Evolutionary conservation across 371 early-diverging fungal species (phyloP).

Genomic region (Circinella minor): DNA sequence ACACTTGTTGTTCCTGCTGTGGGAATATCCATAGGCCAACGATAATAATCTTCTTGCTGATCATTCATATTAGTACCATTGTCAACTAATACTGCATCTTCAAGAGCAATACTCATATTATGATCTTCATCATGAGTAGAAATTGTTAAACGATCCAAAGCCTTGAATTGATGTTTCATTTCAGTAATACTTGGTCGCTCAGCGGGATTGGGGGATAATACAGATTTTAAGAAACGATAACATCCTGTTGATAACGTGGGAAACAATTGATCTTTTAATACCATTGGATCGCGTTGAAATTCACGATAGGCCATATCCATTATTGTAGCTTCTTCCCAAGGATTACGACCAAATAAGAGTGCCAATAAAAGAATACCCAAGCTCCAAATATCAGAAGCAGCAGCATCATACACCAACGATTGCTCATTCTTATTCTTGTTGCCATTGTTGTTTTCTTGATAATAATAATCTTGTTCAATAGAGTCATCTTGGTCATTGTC

Average conservation of each 20-base stretch:
- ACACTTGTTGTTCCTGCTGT: constrained; percentile 1
- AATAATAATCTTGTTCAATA: constrained; percentile 11
- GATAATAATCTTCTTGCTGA: background rate
- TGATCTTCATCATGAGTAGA: constrained; percentile 23
- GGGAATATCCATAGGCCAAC: constrained; percentile 40
- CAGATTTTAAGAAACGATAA: constrained; percentile 38
- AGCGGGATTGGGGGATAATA: constrained; percentile 31
- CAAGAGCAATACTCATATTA: too few relatives aligned
- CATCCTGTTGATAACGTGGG: constrained; percentile 37
- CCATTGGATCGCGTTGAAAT: constrained; percentile 54
- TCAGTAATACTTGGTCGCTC: constrained; percentile 42
- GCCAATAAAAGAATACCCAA: constrained; percentile 79
- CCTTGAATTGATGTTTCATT: constrained; percentile 38
- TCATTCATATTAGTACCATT: too few relatives aligned
- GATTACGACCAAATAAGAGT: constrained; percentile 78
- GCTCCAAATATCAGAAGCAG: constrained; percentile 79
- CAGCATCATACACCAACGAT: constrained; percentile 59
- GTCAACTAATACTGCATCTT: too few relatives aligned
- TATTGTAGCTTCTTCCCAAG: constrained; percentile 73
- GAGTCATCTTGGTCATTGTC: constrained; percentile 47
- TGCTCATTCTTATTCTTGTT: constrained; percentile 23
- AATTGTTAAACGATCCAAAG: constrained; percentile 31
- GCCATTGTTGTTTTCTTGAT: constrained; percentile 9
- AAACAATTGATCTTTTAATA: constrained; percentile 56
- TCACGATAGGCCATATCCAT: constrained; percentile 60